phyloP scores from a whole-genome alignment of 2,329 filamentous ascomycete species.

The Pseudocercospora musae region DNA sequence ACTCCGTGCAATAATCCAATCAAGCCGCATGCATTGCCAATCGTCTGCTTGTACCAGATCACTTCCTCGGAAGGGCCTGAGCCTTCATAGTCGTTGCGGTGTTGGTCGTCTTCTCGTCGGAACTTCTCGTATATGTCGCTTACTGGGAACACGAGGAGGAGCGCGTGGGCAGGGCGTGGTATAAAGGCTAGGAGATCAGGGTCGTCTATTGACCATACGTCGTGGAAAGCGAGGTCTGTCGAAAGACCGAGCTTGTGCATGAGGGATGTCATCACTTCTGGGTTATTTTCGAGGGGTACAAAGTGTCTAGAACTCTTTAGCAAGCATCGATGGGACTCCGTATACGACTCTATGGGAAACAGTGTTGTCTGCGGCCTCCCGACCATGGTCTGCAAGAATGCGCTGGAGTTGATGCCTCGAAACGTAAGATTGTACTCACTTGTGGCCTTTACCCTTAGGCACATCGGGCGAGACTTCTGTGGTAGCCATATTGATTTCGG shows the following conservation, averaged over 20 bases:
- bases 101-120: slow-evolving; percentile 69
- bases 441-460: background rate
- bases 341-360: background rate
- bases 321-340: background rate
- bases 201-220: slow-evolving; percentile 88
- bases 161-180: slow-evolving; percentile 79
- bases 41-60: slow-evolving; percentile 92
- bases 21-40: slow-evolving; percentile 86
- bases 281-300: slow-evolving; percentile 63
- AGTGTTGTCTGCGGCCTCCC: background rate
- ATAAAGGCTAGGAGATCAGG: slow-evolving; percentile 80
- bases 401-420: background rate
- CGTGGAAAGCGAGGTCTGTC: slow-evolving; percentile 73
- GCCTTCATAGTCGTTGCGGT: slow-evolving; percentile 62
- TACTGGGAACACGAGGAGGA: slow-evolving; percentile 89
- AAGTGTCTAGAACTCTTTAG: slow-evolving; percentile 5
- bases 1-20: slow-evolving; percentile 85
- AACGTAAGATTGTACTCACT: background rate
- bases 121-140: slow-evolving; percentile 74
- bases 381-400: background rate
- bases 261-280: slow-evolving; percentile 80
- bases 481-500: background rate
- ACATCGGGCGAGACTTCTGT: background rate
- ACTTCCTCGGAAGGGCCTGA: slow-evolving; percentile 70
- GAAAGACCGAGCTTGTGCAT: slow-evolving; percentile 81